Base-by-base conservation (phyloP, 768 basidiomycete species). In the Clitopilus passeckerianus region DNA sequence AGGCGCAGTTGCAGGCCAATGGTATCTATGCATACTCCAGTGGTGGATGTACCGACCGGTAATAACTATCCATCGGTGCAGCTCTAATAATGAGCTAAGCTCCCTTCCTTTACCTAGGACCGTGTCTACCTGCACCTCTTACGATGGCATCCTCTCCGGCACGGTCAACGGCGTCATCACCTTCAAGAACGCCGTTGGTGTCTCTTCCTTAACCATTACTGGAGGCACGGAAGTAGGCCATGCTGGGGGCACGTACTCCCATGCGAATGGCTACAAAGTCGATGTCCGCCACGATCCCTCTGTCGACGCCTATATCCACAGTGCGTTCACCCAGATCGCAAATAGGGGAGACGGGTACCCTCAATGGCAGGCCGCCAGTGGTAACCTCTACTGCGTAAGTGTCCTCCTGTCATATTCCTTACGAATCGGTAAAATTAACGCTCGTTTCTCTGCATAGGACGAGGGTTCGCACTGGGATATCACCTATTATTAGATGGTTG, bases 191-290 rank as follows among this genome's bases (percentile, higher is more conserved):
- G 70, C 71, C 6, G 82, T 82, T 15, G 86, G 86, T 0, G 80
- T 86, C 10, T 75, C 77, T 57, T 79, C 80, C 10, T 84, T 89
- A 72, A 77, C 90, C 66, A 81, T 92, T 56, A 91, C 90, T 3
- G 89, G 90, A 0, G 86, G 87, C 1, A 86, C 70, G 0, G 70
- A 72, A 58, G 67, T 67, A 22, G 71, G 71, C 14, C 71, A 72
- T 58, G 67, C 68, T 0, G 62, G 64, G n/a, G 68, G 68, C 5
- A 71, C 64, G 0, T 68, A 64, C 55, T 68, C 67, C 34, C 70
- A 71, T 56, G 58, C 52, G 3, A 71, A 70, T 34, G 69, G 70
- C 14, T 71, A 67, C 60, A 71, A 71, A 43, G 69, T 71, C 53
- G 68, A 70, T 55, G 59, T 71, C 9, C 66, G 67, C 56, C 66